Base-by-base conservation (phyloP, 768 basidiomycete species). In the Arthromyces matolae region DNA sequence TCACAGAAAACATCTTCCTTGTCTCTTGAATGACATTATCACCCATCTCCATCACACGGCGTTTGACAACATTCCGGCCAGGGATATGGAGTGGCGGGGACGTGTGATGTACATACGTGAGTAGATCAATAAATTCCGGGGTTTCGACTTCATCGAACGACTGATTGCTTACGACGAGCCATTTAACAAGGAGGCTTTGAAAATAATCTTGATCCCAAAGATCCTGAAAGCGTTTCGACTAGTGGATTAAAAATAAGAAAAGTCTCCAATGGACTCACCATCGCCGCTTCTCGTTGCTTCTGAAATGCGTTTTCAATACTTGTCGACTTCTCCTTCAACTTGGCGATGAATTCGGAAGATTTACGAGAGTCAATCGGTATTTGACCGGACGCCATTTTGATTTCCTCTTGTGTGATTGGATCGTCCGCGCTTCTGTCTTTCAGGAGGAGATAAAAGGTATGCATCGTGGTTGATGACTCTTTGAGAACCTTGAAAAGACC, bases 111-210 rank as follows among this genome's bases (percentile, higher is more conserved):
- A 52, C 29, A 37, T 55, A 63, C 4, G 37, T 23, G 5, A 63
- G 39, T 3, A 64, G 25, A 1, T 39, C 42, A 8, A 25, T 12
- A 19, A 61, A 62, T 31, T 63, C 51, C 0, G 51, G 54, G 9
- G 37, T 42, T 19, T 56, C 50, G 9, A 60, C 53, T 14, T 51
- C 45, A 5, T 51, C 34, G 32, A 63, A 64, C 29, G 60, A 57
- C 40, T 61, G 53, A 24, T 61, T 52, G 16, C 32, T 45, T 1
- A 38, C 39, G 6, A 49, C 43, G 12, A 49, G 45, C 47, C 47
- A 49, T 16, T 38, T 39, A 3, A 16, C 33, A 4, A 53, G 33
- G 5, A 42, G 52, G 3, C 45, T 16, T 8, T 45, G 43, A 24
- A 53, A 53, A 6, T 16, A 24, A 4, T 3, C 39, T 25, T 53